Conservation (phyloP, 108 stramenopile genomes). For the Asterionellopsis glacialis region DNA sequence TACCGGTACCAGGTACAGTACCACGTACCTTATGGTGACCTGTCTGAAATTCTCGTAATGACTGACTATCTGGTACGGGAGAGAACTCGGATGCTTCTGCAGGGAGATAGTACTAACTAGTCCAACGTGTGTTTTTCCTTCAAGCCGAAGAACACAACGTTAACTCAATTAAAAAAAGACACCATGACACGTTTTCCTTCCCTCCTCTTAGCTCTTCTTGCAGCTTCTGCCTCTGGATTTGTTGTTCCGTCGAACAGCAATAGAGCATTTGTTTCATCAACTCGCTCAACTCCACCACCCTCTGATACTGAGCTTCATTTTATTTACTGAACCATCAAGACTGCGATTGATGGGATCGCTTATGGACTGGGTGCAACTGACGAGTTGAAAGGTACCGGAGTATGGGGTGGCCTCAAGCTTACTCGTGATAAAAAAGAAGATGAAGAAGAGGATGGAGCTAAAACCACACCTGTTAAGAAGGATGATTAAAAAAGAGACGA, state of each 20-base stretch:
- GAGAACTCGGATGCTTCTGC: too few relatives aligned
- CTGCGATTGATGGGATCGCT: conserved; percentile 63
- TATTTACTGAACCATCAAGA: conserved; percentile 88
- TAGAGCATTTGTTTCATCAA: not conserved
- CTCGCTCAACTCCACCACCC: conserved; percentile 28
- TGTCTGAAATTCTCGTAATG: too few relatives aligned
- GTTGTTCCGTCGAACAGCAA: conserved; percentile 7
- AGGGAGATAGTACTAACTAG: not conserved
- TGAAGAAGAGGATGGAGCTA: conserved; percentile 9
- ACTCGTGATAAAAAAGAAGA: conserved; percentile 49
- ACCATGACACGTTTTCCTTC: not conserved
- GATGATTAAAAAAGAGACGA: too few relatives aligned
- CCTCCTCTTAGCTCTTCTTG: conserved; percentile 11
- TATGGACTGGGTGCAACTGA: conserved; percentile 74
- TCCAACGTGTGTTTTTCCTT: too few relatives aligned
- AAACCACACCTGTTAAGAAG: too few relatives aligned
- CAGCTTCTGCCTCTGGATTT: conserved; percentile 24
- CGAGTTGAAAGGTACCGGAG: conserved; percentile 77
- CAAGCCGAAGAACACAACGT: not conserved
- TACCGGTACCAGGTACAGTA: too few relatives aligned
- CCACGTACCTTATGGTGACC: too few relatives aligned
- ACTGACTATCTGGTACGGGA: too few relatives aligned
- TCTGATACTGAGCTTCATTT: conserved; percentile 73
- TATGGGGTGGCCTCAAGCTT: conserved; percentile 54
- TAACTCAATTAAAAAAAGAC: not conserved